Base-by-base conservation (phyloP, 305 asterid species). In the Monarda citriodora region DNA sequence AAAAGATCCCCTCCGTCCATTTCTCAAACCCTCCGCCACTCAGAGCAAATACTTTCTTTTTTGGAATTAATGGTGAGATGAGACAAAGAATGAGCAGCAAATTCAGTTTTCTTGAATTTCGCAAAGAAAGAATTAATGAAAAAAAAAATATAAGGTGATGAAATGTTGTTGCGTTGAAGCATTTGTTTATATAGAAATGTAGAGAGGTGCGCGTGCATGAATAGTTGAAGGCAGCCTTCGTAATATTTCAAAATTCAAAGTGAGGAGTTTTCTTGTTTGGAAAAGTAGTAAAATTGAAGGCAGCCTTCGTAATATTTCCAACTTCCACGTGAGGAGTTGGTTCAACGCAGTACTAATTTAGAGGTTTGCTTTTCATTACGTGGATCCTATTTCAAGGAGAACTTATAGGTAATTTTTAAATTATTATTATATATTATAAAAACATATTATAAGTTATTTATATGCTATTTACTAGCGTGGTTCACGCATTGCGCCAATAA, bases 1-100 rank as follows among this genome's bases (percentile, higher is more conserved):
- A 65, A 58, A 6, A 76, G 62, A 31, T 76, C 78, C 2, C 78
- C 78, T 3, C 63, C 55, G 18, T 76, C 82, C 82, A 76, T 76
- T 37, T 12, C 48, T 61, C 6, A 16, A 5, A 12, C 38, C 14
- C 47, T 44, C 14, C 48, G 10, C n/a, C 14, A n/a, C n/a, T 17
- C 48, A 45, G 9, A 45, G 7, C 50, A 45, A 37, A 2, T 37
- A 37, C 3, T 12, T 8, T 37, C n/a, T n/a, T n/a, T 32, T 32
- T 32, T 32, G 37, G 37, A 32, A 9, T 32, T 32, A n/a, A n/a
- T n/a, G n/a, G n/a, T n/a, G n/a, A n/a, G 12, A 7, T 21, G 54
- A 12, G n/a, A n/a, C n/a, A n/a, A 22, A 22, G 34, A 22, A 22
- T 49, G 34, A 49, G 59, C 5, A 26, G 6, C n/a, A 32, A 54